Conservation (phyloP, 177 flowering plant species). For the Telopea speciosissima region DNA sequence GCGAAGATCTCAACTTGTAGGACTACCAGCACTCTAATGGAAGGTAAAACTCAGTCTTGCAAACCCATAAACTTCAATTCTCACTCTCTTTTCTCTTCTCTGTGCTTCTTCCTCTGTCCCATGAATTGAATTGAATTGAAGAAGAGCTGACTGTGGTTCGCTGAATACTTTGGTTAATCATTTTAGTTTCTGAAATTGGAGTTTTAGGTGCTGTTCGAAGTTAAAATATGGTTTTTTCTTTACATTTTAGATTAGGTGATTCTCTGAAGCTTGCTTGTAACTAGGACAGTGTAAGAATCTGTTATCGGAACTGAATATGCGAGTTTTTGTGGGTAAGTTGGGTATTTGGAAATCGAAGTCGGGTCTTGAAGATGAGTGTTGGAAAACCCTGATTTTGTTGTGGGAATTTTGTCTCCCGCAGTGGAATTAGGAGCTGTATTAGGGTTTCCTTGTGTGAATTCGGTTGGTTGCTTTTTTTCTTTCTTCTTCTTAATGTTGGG, state of each 20-base stretch:
- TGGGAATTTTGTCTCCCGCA: neutral
- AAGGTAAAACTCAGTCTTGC: constrained; percentile 2
- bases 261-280: neutral
- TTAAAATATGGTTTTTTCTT: too few species aligned
- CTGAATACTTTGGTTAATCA: too few species aligned
- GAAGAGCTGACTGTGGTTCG: neutral
- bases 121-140: neutral
- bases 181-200: neutral
- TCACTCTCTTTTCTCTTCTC: neutral
- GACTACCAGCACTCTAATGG: constrained; percentile 11
- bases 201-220: neutral
- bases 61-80: neutral
- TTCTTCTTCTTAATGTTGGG: neutral
- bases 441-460: neutral
- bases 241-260: neutral
- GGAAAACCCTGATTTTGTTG: neutral
- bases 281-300: neutral
- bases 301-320: neutral
- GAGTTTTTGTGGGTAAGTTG: neutral
- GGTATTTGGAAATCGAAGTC: neutral
- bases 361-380: neutral
- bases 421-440: neutral
- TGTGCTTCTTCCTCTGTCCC: neutral
- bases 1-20: constrained; percentile 11
- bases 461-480: neutral